These are phyloP conservation scores for Leishmania guyanensis DNA, from an alignment of 208 protist genomes.

Conservation along the genomic window DNA sequence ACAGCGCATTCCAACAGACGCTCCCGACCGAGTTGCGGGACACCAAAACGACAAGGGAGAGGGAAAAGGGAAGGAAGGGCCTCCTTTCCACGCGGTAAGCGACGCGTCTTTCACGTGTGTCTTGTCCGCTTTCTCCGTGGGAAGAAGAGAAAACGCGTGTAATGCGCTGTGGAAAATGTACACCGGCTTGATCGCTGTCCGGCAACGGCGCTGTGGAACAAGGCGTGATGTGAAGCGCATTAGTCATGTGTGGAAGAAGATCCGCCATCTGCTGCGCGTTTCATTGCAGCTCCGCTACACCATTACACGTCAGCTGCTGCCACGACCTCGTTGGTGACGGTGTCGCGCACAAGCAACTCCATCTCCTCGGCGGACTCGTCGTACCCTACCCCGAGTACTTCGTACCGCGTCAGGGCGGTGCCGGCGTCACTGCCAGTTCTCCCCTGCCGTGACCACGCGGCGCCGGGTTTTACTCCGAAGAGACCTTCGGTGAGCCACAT, in stretches of 20 bases:
- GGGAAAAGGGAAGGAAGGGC: neutral
- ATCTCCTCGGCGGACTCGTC: slow-evolving; percentile 51
- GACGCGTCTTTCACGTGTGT: neutral
- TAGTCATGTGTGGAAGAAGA: neutral
- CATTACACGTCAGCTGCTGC: slow-evolving; percentile 40
- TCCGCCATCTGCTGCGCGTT: neutral
- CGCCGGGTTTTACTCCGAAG: slow-evolving; percentile 63
- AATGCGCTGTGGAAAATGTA: neutral
- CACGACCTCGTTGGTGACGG: slow-evolving; percentile 23
- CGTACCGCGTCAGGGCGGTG: neutral
- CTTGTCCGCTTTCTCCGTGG: neutral
- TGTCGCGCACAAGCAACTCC: slow-evolving; percentile 63
- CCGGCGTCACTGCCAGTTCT: neutral
- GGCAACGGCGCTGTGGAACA: neutral
- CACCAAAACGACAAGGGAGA: neutral
- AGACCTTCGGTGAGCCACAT: slow-evolving; percentile 80
- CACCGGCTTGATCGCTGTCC: neutral
- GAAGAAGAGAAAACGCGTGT: neutral
- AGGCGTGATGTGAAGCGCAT: neutral
- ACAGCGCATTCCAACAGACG: neutral
- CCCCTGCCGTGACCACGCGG: slow-evolving; percentile 21
- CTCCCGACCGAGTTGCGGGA: neutral
- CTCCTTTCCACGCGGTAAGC: neutral
- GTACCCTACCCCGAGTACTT: slow-evolving; percentile 52
- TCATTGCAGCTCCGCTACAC: neutral